phyloP scores from a whole-genome alignment of 2,329 filamentous ascomycete species.

The Diaporthe nobilis region DNA sequence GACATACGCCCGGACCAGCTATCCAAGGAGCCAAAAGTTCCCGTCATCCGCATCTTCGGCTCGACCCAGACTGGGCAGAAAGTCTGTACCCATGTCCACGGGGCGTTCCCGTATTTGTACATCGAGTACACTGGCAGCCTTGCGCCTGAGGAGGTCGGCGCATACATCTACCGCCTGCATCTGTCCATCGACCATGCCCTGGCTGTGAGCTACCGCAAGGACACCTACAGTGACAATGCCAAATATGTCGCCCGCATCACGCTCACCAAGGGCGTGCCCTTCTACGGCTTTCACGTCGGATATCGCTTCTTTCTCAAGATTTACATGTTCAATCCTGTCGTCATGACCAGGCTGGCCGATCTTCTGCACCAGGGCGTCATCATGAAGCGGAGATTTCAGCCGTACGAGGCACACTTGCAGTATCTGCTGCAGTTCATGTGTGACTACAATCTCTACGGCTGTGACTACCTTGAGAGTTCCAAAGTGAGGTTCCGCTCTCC shows the following conservation, averaged over 20 bases:
- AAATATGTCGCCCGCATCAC: slow-evolving; percentile 91
- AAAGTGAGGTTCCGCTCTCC: slow-evolving; percentile 82
- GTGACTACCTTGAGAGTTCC: slow-evolving; percentile 83
- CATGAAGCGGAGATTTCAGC: slow-evolving; percentile 86
- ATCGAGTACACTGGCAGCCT: slow-evolving; percentile 84
- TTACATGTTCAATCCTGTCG: slow-evolving; percentile 88
- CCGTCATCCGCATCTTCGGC: slow-evolving; percentile 91
- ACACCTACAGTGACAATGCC: slow-evolving; percentile 76
- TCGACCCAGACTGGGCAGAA: slow-evolving; percentile 95
- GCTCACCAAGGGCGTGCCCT: slow-evolving; percentile 92
- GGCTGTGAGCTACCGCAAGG: slow-evolving; percentile 85
- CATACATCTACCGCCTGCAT: slow-evolving; percentile 84
- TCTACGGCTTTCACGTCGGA: slow-evolving; percentile 96
- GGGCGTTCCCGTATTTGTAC: slow-evolving; percentile 96
- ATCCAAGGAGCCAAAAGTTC: slow-evolving; percentile 79
- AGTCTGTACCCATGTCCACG: slow-evolving; percentile 95
- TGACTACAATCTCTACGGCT: slow-evolving; percentile 98
- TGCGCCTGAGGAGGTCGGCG: slow-evolving; percentile 75
- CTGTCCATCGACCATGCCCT: slow-evolving; percentile 92
- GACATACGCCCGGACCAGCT: slow-evolving; percentile 71
- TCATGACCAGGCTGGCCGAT: slow-evolving; percentile 90
- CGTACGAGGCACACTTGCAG: slow-evolving; percentile 93
- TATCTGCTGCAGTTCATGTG: slow-evolving; percentile 98
- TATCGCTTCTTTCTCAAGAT: slow-evolving; percentile 94
- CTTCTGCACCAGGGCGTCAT: slow-evolving; percentile 90